These are phyloP conservation scores for Drosera capensis DNA, from an alignment of 148 eudicot species.

Conservation along the genomic window DNA sequence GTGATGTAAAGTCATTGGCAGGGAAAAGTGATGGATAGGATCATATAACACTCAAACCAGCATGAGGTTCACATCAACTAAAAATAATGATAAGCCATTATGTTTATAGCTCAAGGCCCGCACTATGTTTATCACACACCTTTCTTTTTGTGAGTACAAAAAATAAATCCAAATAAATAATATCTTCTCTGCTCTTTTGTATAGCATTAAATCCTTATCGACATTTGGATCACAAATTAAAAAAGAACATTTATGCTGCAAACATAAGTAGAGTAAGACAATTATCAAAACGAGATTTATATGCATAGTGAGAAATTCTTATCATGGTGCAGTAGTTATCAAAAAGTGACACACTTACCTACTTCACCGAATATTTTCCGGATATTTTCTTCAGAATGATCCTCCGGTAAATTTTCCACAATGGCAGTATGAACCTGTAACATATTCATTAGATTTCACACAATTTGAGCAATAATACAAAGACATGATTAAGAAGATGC, in stretches of 20 bases:
- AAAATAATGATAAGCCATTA: too few relatives aligned
- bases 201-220: too few relatives aligned
- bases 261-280: too few relatives aligned
- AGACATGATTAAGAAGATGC: constrained; percentile 3
- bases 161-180: too few relatives aligned
- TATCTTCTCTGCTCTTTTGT: too few relatives aligned
- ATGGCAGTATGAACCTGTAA: constrained; percentile 56
- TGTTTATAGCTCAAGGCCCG: too few relatives aligned
- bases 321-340: not conserved
- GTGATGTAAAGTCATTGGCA: not conserved
- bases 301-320: constrained; percentile 8
- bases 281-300: too few relatives aligned
- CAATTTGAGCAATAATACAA: constrained; percentile 1
- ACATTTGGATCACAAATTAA: too few relatives aligned
- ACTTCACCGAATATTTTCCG: constrained; percentile 41
- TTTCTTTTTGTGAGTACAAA: too few relatives aligned
- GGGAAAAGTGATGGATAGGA: not conserved
- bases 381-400: constrained; percentile 65
- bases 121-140: too few relatives aligned
- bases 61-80: constrained; percentile 1
- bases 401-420: constrained; percentile 82
- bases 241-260: too few relatives aligned
- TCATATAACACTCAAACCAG: not conserved
- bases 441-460: constrained; percentile 23
- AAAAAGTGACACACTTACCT: constrained; percentile 43